Percentiles rank a stretch among this genome's conserved stretches.
phyloP scores from a whole-genome alignment of 2,329 filamentous ascomycete genomes.

The Venturia asperata region DNA sequence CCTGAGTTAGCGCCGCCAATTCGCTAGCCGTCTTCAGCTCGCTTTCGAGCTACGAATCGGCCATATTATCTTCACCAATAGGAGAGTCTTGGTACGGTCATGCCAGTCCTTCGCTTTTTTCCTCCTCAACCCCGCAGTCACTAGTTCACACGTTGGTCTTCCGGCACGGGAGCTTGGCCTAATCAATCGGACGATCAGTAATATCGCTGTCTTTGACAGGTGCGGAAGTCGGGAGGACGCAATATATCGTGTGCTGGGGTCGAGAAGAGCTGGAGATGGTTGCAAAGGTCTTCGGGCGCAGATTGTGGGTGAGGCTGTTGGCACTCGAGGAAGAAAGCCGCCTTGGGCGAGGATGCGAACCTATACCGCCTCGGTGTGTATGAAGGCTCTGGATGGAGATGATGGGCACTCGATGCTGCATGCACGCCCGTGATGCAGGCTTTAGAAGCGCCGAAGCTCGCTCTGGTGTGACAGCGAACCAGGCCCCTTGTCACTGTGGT shows the following conservation, averaged over 20 bases:
- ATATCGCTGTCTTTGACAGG: background rate
- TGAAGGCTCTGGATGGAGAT: background rate
- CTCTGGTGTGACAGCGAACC: conserved; percentile 1
- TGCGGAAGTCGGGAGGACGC: background rate
- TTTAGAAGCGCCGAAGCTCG: conserved; percentile 5
- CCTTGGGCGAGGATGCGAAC: background rate
- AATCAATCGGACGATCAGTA: conserved; percentile 1
- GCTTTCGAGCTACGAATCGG: conserved; percentile 3
- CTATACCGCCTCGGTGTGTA: background rate
- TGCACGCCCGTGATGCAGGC: background rate
- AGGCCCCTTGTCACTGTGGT: background rate
- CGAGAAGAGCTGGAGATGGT: background rate
- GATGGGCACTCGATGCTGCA: background rate
- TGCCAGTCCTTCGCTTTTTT: background rate
- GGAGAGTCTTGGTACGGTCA: background rate
- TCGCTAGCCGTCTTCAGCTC: background rate
- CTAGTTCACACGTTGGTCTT: background rate
- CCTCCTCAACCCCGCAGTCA: background rate
- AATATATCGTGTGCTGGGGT: background rate
- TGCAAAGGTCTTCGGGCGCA: background rate
- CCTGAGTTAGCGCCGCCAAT: background rate
- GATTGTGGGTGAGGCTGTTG: background rate
- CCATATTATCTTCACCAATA: background rate
- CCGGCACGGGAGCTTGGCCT: background rate
- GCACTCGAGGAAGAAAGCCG: background rate